Evolutionary conservation across 75 land plant genomes (phyloP).

Genomic region (Cupressus sempervirens): DNA sequence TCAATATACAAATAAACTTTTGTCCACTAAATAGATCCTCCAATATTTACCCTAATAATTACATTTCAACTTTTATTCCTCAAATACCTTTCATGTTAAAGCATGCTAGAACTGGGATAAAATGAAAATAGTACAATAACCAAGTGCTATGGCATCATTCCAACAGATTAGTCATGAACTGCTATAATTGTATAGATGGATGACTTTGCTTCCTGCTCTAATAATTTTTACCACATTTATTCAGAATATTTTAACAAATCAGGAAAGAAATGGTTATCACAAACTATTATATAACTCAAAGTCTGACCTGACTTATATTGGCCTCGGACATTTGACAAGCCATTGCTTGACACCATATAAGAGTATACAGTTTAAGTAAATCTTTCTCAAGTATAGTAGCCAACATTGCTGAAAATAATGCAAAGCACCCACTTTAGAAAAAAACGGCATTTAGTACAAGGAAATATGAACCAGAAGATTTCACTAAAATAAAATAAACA

Average conservation of each 20-base stretch:
- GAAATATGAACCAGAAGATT: not conserved
- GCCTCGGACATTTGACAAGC: constrained; percentile 91
- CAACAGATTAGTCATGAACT: not conserved
- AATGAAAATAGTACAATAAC: not conserved
- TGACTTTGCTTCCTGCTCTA: not conserved
- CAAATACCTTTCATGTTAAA: not conserved
- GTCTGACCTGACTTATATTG: constrained; percentile 20
- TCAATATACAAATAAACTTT: no score
- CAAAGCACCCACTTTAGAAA: not conserved
- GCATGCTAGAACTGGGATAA: not conserved
- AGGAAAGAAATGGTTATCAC: not conserved
- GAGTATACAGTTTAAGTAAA: constrained; percentile 74
- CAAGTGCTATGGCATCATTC: not conserved
- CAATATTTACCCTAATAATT: not conserved
- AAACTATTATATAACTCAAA: not conserved
- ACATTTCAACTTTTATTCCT: not conserved
- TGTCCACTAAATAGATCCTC: no score
- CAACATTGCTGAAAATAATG: constrained; percentile 42
- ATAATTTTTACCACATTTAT: not conserved
- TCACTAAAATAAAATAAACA: not conserved
- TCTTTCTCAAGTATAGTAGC: constrained; percentile 72
- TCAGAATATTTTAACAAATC: not conserved
- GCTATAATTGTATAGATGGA: not conserved
- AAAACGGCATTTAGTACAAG: not conserved
- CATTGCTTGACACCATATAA: constrained; percentile 90